These are phyloP conservation scores for Septoria petroselini DNA, from an alignment of 2,329 filamentous ascomycete genomes.

Conservation along the genomic window DNA sequence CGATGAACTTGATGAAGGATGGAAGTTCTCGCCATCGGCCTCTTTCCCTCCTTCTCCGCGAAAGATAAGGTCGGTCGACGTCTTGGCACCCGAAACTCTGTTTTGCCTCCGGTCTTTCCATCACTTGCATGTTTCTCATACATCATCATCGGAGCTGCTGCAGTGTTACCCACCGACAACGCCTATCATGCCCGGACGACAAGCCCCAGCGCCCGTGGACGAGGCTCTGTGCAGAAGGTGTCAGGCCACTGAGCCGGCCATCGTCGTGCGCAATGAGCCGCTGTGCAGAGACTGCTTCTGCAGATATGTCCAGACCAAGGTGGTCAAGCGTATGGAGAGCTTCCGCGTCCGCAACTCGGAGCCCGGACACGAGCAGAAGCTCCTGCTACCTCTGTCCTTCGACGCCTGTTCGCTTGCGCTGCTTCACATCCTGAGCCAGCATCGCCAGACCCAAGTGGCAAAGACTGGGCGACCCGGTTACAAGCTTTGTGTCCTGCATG, in stretches of 20 bases:
- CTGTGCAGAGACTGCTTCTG: constrained; percentile 72
- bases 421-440: constrained; percentile 69
- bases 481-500: constrained; percentile 56
- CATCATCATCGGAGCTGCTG: too few species aligned
- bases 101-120: not conserved
- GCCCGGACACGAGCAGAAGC: constrained; percentile 48
- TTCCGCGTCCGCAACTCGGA: constrained; percentile 54
- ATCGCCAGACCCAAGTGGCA: constrained; percentile 62
- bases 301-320: constrained; percentile 73
- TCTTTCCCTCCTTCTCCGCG: too few species aligned
- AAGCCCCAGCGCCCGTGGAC: constrained; percentile 22
- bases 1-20: too few species aligned
- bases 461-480: constrained; percentile 66
- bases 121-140: too few species aligned
- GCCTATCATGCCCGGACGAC: constrained; percentile 31
- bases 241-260: constrained; percentile 48
- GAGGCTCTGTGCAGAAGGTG: constrained; percentile 55
- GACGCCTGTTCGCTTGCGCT: constrained; percentile 77
- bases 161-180: too few species aligned
- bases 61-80: too few species aligned
- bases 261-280: constrained; percentile 57
- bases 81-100: not conserved
- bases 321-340: constrained; percentile 70
- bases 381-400: constrained; percentile 78
- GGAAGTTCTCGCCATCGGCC: not conserved